Base-by-base conservation (phyloP, 2,329 filamentous ascomycete genomes). In the Fusarium succisae region DNA sequence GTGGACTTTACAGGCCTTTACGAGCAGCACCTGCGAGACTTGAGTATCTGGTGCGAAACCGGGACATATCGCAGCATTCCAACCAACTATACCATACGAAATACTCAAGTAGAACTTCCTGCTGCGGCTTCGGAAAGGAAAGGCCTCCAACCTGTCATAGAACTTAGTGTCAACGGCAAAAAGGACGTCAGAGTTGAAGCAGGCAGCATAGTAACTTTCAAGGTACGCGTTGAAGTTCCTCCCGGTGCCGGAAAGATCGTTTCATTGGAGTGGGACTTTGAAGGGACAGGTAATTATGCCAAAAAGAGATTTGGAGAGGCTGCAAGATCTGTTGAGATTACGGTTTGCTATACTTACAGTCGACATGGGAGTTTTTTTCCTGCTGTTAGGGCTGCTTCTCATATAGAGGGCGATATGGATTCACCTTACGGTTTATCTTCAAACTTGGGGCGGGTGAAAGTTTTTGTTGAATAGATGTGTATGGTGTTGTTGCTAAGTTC, bases 331-430 rank as follows among this genome's bases (percentile, higher is more conserved):
- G 22, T 35, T 14, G n/a, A 51, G 30, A 10, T 4, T 0, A 8
- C 30, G 0, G 12, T 10, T 24, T 24, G 0, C 1, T 35, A 20
- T 24, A 24, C 2, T 0, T 51, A 24, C 8, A 14, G 0, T 2
- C 48, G 2, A 11, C 0, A 9, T 2, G 30, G 22, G 12, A 24
- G 1, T 2, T 24, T 51, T 6, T 35, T 51, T 11, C 30, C 30
- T 8, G 2, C 8, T 0, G 8, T 35, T 0, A 51, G 17, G 48
- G n/a, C 12, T 24, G 8, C 48, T 10, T 51, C 48, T 2, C 2
- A 17, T 12, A 32, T 3, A 0, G 47, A n/a, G 7, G 28, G 22
- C 0, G 7, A 0, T 0, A 4, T 3, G 2, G 8, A 50, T 9
- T 9, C n/a, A n/a, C n/a, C n/a, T n/a, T n/a, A n/a, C n/a, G n/a